Evolutionary conservation across 371 early-diverging fungal species (phyloP), one percentile per base, ranked within the genome.

Genomic region (Mucor ambiguus): DNA sequence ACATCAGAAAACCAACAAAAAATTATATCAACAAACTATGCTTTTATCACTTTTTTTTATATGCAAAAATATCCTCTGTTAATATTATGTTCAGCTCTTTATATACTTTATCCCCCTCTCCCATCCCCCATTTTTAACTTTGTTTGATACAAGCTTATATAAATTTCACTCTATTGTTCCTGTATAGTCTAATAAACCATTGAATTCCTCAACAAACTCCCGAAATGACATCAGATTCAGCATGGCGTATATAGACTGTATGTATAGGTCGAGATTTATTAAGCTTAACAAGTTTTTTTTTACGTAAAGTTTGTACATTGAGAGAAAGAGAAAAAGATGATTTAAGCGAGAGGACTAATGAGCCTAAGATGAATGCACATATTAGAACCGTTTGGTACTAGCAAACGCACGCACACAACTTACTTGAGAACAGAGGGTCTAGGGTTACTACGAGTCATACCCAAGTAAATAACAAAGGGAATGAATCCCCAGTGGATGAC

Each of bases 401-500:
- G 24, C 6, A 43, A n/a, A 20, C 49, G 12, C 26, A 37, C 8
- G 5, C 18, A 26, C 24, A 29, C 6, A 16, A 46, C 48, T 71
- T 82, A 79, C 82, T 76, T 82, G 70, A 83, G 76, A 55, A 87
- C 77, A 38, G 87, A 85, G n/a, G 88, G 88, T 74, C 77, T 82
- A 28, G 88, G 88, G 68, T 81, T 80, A 71, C 84, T 85, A 63
- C 82, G 78, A 38, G 83, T 83, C 77, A 78, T 79, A 63, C 89
- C 89, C 69, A 89, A 83, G 70, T 87, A 88, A 69, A 89, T 76
- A 63, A 89, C 84, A 67, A 88, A 78, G 30, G 89, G 89, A 75
- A 89, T 84, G 66, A 87, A 89, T 11, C 89, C 89, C 86, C 87
- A 88, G 74, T 89, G 89, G 32, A 89, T 66, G 43, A 87, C 67